Conservation (phyloP, 768 basidiomycete species). For the Rhodotorula paludigena region DNA sequence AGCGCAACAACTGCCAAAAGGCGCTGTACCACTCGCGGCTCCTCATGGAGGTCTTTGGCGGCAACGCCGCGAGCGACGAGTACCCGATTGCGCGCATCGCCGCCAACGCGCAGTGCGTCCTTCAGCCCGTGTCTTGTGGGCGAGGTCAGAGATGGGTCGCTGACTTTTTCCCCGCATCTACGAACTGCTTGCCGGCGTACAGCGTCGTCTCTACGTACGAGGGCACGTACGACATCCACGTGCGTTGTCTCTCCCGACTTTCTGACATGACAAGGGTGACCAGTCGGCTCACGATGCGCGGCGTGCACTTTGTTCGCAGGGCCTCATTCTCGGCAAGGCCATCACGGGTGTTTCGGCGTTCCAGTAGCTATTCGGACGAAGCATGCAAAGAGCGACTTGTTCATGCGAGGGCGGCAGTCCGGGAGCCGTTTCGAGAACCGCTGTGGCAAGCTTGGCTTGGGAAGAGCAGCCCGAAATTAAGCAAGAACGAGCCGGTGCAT, state of each 20-base stretch:
- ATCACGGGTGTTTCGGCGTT: slow-evolving; percentile 88
- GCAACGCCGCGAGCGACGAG: slow-evolving; percentile 91
- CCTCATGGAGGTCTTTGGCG: slow-evolving; percentile 84
- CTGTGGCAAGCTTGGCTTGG: no score
- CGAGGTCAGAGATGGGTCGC: not conserved
- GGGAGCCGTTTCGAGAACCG: no score
- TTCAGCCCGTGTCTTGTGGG: not conserved
- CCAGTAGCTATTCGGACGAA: no score
- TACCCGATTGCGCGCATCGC: slow-evolving; percentile 90
- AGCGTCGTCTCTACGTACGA: slow-evolving; percentile 89
- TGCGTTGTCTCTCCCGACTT: not conserved
- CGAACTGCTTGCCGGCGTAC: no score
- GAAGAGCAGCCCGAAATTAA: no score
- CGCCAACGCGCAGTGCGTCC: slow-evolving; percentile 54
- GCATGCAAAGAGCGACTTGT: no score
- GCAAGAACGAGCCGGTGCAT: no score
- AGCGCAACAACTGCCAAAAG: slow-evolving; percentile 93
- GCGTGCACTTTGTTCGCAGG: slow-evolving; percentile 50
- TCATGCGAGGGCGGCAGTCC: no score
- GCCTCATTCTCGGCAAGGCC: slow-evolving; percentile 70
- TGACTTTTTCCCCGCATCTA: not conserved
- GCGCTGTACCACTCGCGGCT: slow-evolving; percentile 75
- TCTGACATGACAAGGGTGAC: not conserved
- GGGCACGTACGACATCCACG: slow-evolving; percentile 47
- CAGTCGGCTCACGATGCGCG: not conserved